Evolutionary conservation across 495 filamentous ascomycete species (phyloP), one percentile per base, ranked within the genome.

Genomic region (Annulohypoxylon moriforme): DNA sequence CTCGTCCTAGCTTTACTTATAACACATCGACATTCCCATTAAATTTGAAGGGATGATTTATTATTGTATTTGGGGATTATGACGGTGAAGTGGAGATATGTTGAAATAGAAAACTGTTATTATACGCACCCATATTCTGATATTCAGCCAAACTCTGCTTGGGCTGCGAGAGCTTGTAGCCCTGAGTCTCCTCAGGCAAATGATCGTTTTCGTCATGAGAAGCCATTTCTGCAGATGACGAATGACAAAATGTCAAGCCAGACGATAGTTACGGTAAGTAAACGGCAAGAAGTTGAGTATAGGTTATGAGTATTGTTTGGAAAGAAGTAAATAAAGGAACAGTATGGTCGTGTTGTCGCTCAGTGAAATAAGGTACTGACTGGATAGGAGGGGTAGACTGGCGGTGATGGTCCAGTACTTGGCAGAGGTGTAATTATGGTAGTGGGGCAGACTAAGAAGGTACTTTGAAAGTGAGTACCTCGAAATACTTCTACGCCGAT

Each of bases 71-170:
- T 40, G 11, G 27, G 34, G 46, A 46, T 25, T 14, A 58, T 58
- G 27, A 40, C 0, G 33, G 33, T 52, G 38, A 50, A 68, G 60
- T 61, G 16, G 62, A 16, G 61, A 27, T 52, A 61, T 49, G 55
- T 52, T 31, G 36, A 33, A 27, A n/a, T n/a, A n/a, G n/a, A n/a
- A 52, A 52, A 24, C 14, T 16, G 50, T 60, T 71, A 40, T 63
- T 31, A 27, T 55, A 87, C 92, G 78, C 84, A 98, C 96, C 96
- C 80, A 99, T 90, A 75, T 97, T 82, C 67, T 92, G 83, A 81
- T 97, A 97, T 81, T 97, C 93, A 62, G 93, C 90, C 71, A 99
- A 86, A 67, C 93, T 94, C 88, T 98, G 97, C 89, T 97, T 97
- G 66, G 84, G 84, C 88, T 97, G 93, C 71, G 94, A 94, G 71